These are phyloP conservation scores for Colletotrichum simmondsii DNA, from an alignment of 2,329 filamentous ascomycete species.

Conservation along the genomic window DNA sequence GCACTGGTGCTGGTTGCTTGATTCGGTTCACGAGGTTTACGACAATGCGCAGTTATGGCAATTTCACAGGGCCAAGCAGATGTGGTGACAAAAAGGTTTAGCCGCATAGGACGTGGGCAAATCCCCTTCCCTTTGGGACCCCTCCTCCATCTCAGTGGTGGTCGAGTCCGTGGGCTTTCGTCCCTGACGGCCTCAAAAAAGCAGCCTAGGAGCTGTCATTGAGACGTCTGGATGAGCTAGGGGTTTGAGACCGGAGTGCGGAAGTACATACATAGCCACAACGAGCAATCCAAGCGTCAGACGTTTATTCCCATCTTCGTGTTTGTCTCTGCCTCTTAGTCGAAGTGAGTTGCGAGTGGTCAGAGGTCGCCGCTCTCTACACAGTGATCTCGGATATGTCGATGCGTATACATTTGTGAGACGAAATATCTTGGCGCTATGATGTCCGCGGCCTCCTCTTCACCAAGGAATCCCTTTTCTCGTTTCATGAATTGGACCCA, in stretches of 20 bases:
- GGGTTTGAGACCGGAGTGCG: conserved; percentile 1
- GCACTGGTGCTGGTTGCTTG: conserved; percentile 24
- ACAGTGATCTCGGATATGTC: not conserved
- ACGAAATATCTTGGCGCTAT: conserved; percentile 19
- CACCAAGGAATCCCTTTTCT: not conserved
- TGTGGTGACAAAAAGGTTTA: not conserved
- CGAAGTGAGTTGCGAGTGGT: not conserved
- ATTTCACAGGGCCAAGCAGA: not conserved
- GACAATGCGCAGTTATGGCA: not conserved
- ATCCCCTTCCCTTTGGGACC: too few relatives aligned
- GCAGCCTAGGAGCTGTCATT: not conserved
- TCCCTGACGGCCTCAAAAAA: not conserved
- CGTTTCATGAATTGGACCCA: conserved; percentile 27
- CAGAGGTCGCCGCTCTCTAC: not conserved
- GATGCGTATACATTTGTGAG: not conserved
- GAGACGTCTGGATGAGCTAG: not conserved
- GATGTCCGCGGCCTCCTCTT: not conserved
- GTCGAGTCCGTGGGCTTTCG: not conserved
- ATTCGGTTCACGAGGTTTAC: conserved; percentile 7
- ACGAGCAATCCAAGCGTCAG: conserved; percentile 18
- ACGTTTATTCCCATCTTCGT: not conserved
- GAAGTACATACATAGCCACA: conserved; percentile 20
- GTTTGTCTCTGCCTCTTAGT: not conserved
- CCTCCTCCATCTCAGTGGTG: not conserved
- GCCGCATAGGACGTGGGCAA: not conserved